Base-by-base conservation (phyloP, 192 early-diverging fungal species). In the Coemansia sp. region DNA sequence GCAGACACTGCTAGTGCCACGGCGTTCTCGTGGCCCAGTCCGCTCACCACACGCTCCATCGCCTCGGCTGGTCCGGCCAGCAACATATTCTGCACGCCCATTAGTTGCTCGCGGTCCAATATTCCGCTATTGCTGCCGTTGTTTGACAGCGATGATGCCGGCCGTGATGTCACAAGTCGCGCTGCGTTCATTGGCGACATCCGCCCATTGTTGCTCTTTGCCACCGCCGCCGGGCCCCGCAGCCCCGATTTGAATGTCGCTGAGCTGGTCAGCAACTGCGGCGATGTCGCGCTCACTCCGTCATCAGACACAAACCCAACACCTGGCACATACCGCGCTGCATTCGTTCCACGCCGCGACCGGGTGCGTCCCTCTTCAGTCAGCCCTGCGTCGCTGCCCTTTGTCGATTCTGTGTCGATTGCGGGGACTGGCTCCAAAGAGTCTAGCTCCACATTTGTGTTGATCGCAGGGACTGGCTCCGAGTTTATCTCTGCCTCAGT, bases 291-390 rank as follows among this genome's bases (percentile, higher is more conserved):
- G 44, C 56, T 69, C 28, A 64, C 56, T 10, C 76, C 76, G 49
- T 79, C 76, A 28, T 73, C 76, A 0, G 76, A 69, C 36, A 79
- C 69, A 61, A 79, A 79, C 5, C 76, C 76, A 9, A 79, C 76
- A 10, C 76, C 76, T 1, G 76, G 76, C 18, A 79, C 76, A 17
- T 79, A 79, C n/a, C 76, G 47, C 21, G 76, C 76, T 1, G 76
- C 76, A 44, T 79, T 79, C 11, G 76, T 79, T 21, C 64, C 60
- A 0, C 76, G 66, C 1, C 76, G 63, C 23, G 76, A 63, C 37
- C 76, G 50, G 20, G 64, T 21, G 12, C 55, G 54, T 2, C 51
- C 51, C 8, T 23, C 51, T 24, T 53, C 51, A 14, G 40, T 3
- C 40, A 15, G 0, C 1, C 40, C 14, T 14, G 40, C 7, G 6